Base-by-base conservation (phyloP, 331 rosid genomes). In the Pyracantha coccinea region DNA sequence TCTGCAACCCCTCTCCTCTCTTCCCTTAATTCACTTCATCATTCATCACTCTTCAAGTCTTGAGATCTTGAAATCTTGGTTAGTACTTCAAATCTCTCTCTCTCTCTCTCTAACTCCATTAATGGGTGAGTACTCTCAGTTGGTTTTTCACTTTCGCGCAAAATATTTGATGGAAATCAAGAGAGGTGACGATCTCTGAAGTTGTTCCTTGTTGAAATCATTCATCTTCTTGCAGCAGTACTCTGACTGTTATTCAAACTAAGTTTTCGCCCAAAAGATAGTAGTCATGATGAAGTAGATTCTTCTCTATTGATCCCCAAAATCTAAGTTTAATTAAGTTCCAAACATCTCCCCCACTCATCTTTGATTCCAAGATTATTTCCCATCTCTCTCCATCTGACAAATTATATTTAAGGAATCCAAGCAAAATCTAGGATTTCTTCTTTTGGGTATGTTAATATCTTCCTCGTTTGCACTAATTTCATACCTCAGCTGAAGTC, bases 391-490 rank as follows among this genome's bases (percentile, higher is more conserved):
- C 74, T 76, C 41, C 10, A 27, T 73, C 69, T 63, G 64, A 69
- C 60, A 80, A 3, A 4, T 25, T 45, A 57, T 68, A 58, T 78
- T n/a, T 27, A 69, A 44, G 80, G 76, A 75, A 79, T 53, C 85
- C 83, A 86, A 80, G 80, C 88, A 68, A 68, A 59, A 21, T 74
- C 82, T 55, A 28, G 53, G 78, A 63, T 44, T 74, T 75, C 64
- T 61, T 75, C 70, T 75, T 57, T 81, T 59, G 72, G 4, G 69
- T 61, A 21, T 52, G 13, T 38, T 59, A 35, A 58, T 14, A 61
- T 16, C 38, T 17, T 24, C 68, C 15, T 28, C 23, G 4, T 29
- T 29, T 29, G 44, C 44, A 62, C 66, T 29, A 8, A 24, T 59
- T 59, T 24, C 19, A 24, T 59, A 13, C 31, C 29, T 5, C 9